Base-by-base conservation (phyloP, 2,329 filamentous ascomycete genomes). In the Pseudocercospora musae region DNA sequence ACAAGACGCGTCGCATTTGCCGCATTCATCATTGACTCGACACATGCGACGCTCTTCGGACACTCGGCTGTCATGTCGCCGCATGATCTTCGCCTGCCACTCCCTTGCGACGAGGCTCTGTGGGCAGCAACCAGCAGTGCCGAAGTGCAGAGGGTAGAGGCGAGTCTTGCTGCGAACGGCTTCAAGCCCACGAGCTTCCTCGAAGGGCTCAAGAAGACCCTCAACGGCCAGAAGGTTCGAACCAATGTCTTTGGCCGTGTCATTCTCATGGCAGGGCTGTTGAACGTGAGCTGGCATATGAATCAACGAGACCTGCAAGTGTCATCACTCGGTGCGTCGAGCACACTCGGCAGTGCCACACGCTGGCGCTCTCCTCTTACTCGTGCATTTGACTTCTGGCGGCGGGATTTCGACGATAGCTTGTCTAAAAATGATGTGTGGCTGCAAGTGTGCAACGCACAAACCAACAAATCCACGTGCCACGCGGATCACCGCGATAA, bases 231-330 rank as follows among this genome's bases (percentile, higher is more conserved):
- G 65, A 87, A 86, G 60, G 93, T 98, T 4, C 87, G 89, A 57
- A 98, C 95, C 2, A 97, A 97, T 74, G 89, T 92, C 0, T 99
- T 98, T 73, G 95, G 94, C 1, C 87, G 95, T 42, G 95, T 90
- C 2, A 92, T 96, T 49, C 82, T 99, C 57, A 98, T 98, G 92
- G 90, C 94, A 1, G 95, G 95, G 0, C 79, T 99, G 27, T 81
- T 98, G 23, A 97, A 92, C 68, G 92, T 98, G 29, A 95, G 90
- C 72, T 98, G 92, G 91, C 94, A 98, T 75, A 94, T 98, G 90
- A 95, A 96, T 73, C 93, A 98, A 75, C 86, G 94, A 72, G 95
- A 98, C 74, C 84, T 97, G 13, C 94, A 97, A 78, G 89, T 96
- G 62, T 94, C 89, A 74, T 92, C 92, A 0, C 83, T 98, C 0